A percentile compares a stretch with the other conserved stretches of the same genome.
phyloP scores from a whole-genome alignment of 2,329 filamentous ascomycete genomes.

The Aureobasidium vineae region DNA sequence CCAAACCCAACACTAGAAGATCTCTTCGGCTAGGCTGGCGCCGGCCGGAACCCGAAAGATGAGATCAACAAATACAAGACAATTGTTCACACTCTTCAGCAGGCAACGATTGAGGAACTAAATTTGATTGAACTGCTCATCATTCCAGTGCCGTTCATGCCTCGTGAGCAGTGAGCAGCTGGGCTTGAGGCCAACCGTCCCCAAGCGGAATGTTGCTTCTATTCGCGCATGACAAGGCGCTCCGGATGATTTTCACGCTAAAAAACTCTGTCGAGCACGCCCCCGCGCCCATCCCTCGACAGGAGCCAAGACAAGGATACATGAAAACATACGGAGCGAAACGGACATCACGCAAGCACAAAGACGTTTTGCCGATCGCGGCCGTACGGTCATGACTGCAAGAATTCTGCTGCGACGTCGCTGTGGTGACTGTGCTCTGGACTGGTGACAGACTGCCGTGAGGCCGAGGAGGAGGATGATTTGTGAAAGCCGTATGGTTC shows the following conservation, averaged over 20 bases:
- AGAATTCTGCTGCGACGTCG: background rate
- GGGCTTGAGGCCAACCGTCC: conserved; percentile 19
- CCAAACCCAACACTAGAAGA: conserved; percentile 20
- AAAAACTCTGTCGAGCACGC: conserved; percentile 26
- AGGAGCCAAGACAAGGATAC: conserved; percentile 22
- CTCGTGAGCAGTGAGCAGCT: conserved; percentile 22
- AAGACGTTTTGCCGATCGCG: conserved; percentile 23
- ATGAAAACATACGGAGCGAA: conserved; percentile 18
- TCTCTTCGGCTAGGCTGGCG: conserved; percentile 8
- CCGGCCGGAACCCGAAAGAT: conserved; percentile 16
- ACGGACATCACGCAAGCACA: conserved; percentile 25
- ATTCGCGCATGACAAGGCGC: conserved; percentile 24
- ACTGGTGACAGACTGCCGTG: background rate
- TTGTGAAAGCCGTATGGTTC: conserved; percentile 6
- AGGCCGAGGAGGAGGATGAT: background rate
- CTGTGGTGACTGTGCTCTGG: background rate
- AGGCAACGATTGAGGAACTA: conserved; percentile 20
- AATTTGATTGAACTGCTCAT: conserved; percentile 24
- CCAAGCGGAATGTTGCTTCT: conserved; percentile 26
- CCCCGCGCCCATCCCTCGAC: background rate
- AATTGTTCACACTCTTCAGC: conserved; percentile 13
- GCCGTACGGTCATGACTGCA: background rate
- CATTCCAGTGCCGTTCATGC: conserved; percentile 25
- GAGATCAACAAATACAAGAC: conserved; percentile 24
- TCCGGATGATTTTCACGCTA: conserved; percentile 24